Evolutionary conservation across 2,329 filamentous ascomycete genomes (phyloP).

Genomic region (Eutypa lata): DNA sequence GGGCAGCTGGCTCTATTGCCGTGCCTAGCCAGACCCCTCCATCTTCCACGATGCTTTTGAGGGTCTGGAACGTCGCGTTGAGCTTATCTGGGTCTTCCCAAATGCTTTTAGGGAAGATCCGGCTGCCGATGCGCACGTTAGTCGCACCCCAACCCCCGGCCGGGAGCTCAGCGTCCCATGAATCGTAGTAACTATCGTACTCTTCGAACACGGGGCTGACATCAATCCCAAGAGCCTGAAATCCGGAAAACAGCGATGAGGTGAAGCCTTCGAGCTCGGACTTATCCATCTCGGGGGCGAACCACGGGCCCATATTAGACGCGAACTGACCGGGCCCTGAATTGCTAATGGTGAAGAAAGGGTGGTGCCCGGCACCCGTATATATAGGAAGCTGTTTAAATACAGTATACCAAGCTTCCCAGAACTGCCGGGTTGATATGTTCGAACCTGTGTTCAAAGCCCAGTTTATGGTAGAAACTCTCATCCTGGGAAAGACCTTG

Average conservation of each 20-base stretch:
- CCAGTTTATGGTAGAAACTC: constrained; percentile 29
- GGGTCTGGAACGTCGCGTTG: constrained; percentile 25
- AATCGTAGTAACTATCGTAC: constrained; percentile 32
- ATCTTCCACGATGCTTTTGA: constrained; percentile 27
- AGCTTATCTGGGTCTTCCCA: constrained; percentile 31
- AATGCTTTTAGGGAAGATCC: constrained; percentile 37
- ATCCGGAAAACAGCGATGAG: constrained; percentile 27
- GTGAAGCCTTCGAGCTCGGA: constrained; percentile 30
- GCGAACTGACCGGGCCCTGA: constrained; percentile 14
- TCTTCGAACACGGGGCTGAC: constrained; percentile 30
- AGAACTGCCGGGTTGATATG: constrained; percentile 22
- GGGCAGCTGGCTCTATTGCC: constrained; percentile 10
- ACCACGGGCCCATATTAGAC: constrained; percentile 31
- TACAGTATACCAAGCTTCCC: constrained; percentile 29
- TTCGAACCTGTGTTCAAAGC: constrained; percentile 23
- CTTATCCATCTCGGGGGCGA: constrained; percentile 32
- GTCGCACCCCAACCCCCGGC: constrained; percentile 28
- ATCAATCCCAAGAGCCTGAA: constrained; percentile 25
- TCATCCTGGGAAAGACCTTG: constrained; percentile 31
- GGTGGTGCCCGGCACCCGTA: constrained; percentile 26
- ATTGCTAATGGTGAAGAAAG: constrained; percentile 15
- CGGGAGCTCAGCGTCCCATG: constrained; percentile 37
- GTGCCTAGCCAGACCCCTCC: constrained; percentile 15
- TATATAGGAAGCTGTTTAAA: constrained; percentile 29
- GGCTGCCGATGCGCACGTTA: constrained; percentile 31